Evolutionary conservation across 805 yeast species (phyloP).

Genomic region (Clavispora asparagi): DNA sequence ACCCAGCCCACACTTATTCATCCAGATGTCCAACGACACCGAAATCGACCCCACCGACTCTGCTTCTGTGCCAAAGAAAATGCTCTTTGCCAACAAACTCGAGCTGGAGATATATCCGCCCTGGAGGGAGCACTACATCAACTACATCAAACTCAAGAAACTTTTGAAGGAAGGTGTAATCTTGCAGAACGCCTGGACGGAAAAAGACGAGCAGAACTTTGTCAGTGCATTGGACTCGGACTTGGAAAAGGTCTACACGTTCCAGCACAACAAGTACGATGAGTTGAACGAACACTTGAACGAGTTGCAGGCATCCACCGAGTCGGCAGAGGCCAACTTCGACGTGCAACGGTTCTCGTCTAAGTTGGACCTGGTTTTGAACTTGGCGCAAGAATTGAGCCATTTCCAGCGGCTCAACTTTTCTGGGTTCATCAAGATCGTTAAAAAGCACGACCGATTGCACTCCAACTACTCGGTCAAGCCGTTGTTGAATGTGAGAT

Average conservation of each 20-base stretch:
- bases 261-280: constrained; percentile 64
- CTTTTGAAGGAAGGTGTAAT: constrained; percentile 64
- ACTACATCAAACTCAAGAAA: constrained; percentile 61
- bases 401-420: constrained; percentile 87
- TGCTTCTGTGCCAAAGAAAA: constrained; percentile 21
- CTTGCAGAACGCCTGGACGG: constrained; percentile 51
- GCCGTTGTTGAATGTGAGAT: constrained; percentile 82
- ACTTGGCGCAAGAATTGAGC: constrained; percentile 79
- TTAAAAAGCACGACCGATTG: constrained; percentile 90
- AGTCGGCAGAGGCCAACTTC: constrained; percentile 32
- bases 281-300: constrained; percentile 62
- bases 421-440: constrained; percentile 92
- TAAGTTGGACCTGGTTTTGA: constrained; percentile 67
- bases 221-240: constrained; percentile 64
- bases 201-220: constrained; percentile 65
- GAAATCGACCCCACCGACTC: not conserved
- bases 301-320: constrained; percentile 55
- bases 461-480: constrained; percentile 86
- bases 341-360: constrained; percentile 60
- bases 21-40: constrained; percentile 3
- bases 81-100: constrained; percentile 85
- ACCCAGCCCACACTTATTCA: not conserved
- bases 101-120: constrained; percentile 80
- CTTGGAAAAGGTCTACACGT: constrained; percentile 70
- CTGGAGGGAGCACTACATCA: constrained; percentile 74